These are phyloP conservation scores for Strobilomyces dryophilus DNA, from an alignment of 768 basidiomycete species.

Conservation along the genomic window DNA sequence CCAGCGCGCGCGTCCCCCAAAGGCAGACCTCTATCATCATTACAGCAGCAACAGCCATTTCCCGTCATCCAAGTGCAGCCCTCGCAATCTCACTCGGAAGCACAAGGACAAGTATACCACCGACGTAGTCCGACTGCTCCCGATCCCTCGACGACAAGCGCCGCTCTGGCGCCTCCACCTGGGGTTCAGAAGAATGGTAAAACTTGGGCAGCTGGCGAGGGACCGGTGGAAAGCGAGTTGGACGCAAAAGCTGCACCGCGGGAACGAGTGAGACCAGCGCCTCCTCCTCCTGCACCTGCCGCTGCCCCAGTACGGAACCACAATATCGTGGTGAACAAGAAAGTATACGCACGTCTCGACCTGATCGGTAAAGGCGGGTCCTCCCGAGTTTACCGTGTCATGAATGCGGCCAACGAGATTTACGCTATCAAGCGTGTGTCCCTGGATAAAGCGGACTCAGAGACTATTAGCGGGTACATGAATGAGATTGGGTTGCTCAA, in stretches of 20 bases:
- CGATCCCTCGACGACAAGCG: conserved; percentile 48
- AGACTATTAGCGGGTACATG: conserved; percentile 89
- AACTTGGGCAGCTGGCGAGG: conserved; percentile 47
- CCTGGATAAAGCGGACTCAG: conserved; percentile 82
- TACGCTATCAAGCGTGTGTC: conserved; percentile 92
- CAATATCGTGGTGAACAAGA: conserved; percentile 56
- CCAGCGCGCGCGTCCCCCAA: conserved; percentile 32
- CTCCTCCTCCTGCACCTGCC: conserved; percentile 31
- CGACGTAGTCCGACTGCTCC: conserved; percentile 69
- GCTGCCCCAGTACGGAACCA: conserved; percentile 36
- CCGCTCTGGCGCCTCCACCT: conserved; percentile 16
- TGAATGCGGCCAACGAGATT: conserved; percentile 71
- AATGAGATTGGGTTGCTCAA: conserved; percentile 94
- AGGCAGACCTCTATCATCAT: conserved; percentile 16
- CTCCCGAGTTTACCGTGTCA: conserved; percentile 91
- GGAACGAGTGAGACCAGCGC: conserved; percentile 30
- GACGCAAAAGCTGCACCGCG: conserved; percentile 25
- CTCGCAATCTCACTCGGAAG: conserved; percentile 17
- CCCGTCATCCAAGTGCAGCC: conserved; percentile 24
- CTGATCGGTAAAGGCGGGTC: conserved; percentile 92
- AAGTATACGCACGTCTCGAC: conserved; percentile 78
- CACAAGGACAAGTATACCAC: conserved; percentile 40
- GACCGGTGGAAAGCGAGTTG: conserved; percentile 35
- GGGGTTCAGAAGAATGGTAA: conserved; percentile 30
- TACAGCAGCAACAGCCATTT: conserved; percentile 27